Evolutionary conservation across 2,329 filamentous ascomycete genomes (phyloP).

Genomic region (Lachnellula occidentalis): DNA sequence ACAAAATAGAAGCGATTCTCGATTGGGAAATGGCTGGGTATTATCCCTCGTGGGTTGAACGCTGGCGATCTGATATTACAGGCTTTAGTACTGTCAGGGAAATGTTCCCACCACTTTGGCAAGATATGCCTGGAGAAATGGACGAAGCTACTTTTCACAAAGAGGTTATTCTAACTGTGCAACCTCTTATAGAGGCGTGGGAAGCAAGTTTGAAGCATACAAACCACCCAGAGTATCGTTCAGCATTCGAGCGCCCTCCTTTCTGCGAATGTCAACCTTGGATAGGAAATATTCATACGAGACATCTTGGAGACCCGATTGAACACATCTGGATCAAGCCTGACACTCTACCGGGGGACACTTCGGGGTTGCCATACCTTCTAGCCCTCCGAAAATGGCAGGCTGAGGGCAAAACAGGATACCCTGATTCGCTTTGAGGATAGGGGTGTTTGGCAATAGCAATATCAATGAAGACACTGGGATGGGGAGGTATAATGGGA

Average conservation of each 20-base stretch:
- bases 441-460: too few relatives aligned
- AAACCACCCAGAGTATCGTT: neutral
- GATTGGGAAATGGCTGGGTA: constrained; percentile 36
- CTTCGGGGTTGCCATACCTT: too few relatives aligned
- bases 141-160: neutral
- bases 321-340: neutral
- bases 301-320: neutral
- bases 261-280: constrained; percentile 13
- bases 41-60: constrained; percentile 33
- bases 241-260: constrained; percentile 3
- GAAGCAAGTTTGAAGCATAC: neutral
- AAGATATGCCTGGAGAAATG: neutral
- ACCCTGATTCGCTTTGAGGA: too few relatives aligned
- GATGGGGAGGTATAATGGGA: too few relatives aligned
- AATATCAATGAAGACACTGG: too few relatives aligned
- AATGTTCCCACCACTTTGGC: too few relatives aligned
- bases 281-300: neutral
- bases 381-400: too few relatives aligned
- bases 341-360: too few relatives aligned
- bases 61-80: constrained; percentile 1
- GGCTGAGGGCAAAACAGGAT: too few relatives aligned
- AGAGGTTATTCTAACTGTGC: neutral
- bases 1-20: constrained; percentile 33
- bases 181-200: neutral
- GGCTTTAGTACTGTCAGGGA: too few relatives aligned